phyloP scores from a whole-genome alignment of 192 early-diverging fungal genomes.

The Linnemannia exigua region DNA sequence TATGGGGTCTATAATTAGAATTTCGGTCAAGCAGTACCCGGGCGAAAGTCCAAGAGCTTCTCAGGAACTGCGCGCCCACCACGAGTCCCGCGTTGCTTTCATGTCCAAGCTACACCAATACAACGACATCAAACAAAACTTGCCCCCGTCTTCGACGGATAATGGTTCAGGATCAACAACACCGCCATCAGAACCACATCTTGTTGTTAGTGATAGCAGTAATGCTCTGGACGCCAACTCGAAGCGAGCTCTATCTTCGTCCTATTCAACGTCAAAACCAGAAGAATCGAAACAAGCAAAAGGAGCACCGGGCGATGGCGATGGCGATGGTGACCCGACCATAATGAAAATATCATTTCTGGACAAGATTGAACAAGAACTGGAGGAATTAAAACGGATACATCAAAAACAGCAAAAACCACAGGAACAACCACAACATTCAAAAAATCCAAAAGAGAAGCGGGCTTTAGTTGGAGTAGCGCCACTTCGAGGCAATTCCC shows the following conservation, averaged over 20 bases:
- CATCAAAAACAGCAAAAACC: not conserved
- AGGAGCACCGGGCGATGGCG: not conserved
- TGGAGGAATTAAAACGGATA: slow-evolving; percentile 9
- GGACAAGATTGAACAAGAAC: slow-evolving; percentile 38
- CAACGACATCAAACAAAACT: not conserved
- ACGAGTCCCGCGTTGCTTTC: slow-evolving; percentile 23
- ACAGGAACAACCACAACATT: not conserved
- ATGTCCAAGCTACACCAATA: slow-evolving; percentile 39
- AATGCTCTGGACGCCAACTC: not conserved
- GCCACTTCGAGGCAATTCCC: slow-evolving; percentile 45
- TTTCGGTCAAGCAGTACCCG: slow-evolving; percentile 37
- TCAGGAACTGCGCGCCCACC: slow-evolving; percentile 40
- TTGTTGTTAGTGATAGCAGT: not conserved
- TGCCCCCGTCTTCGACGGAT: not conserved
- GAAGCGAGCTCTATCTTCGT: not conserved
- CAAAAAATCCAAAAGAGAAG: slow-evolving; percentile 22
- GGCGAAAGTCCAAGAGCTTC: slow-evolving; percentile 24
- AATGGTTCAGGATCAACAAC: slow-evolving; percentile 1
- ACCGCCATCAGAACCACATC: not conserved
- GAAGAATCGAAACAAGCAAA: not conserved
- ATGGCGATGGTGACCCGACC: not conserved
- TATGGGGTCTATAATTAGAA: slow-evolving; percentile 39
- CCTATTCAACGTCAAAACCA: not conserved
- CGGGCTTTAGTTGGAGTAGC: slow-evolving; percentile 48
- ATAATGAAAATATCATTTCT: slow-evolving; percentile 10